Evolutionary conservation across 192 early-diverging fungal species (phyloP), one percentile per base, ranked within the genome.

Genomic region (Phycomyces nitens): DNA sequence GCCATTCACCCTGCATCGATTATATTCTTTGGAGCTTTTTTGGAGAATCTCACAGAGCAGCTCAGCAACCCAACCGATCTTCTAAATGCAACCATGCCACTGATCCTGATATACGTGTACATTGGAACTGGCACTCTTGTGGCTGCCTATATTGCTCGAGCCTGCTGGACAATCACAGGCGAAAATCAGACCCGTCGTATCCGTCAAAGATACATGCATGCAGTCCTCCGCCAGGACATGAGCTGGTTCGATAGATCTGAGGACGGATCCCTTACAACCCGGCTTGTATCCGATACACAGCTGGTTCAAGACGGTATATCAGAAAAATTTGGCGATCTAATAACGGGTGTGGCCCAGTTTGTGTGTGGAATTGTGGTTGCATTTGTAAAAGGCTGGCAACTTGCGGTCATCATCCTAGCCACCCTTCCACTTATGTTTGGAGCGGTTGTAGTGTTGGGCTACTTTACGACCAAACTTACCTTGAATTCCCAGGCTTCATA

Each of bases 301-400:
- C 53, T 94, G 55, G 82, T 94, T 39, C 92, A 96, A 74, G 95
- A 95, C 62, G 94, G 92, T 44, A 88, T 93, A 16, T 82, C 84
- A 20, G 93, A 94, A 55, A 97, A 94, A 69, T 80, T 93, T 49
- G 87, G 89, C 62, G 73, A 89, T 47, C 76, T 89, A 27, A 59
- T 94, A 29, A 78, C 84, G 66, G 79, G 79, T 39, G 39, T 82
- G 16, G 75, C 84, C 18, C 84, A 82, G 5, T 96, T 94, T 56
- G 61, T 92, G 52, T 63, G 84, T 15, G 91, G 89, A 38, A 84
- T 93, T 56, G 72, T 89, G 8, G 77, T 93, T 56, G 93, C 91
- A 23, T 95, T 95, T 62, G 64, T 77, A 40, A 85, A 67, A 16
- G 92, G 91, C 3, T 94, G 92, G 92, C 79, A 77, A 62, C 75